Evolutionary conservation across 129 eudicot genomes (phyloP), one percentile per base, ranked within the genome.

Genomic region (Pulicaria dysenterica): DNA sequence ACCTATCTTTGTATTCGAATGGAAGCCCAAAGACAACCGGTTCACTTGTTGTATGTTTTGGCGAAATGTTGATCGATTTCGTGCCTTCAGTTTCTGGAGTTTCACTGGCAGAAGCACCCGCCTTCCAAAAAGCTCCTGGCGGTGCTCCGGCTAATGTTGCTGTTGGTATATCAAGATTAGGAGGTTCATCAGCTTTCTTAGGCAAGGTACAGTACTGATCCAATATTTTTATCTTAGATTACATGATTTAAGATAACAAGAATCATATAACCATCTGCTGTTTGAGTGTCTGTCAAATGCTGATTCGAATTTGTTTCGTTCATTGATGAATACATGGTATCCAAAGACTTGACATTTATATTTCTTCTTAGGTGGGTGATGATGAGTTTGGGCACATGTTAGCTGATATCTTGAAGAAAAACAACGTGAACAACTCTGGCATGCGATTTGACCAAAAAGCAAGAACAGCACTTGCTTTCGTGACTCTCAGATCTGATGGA

Each of bases 101-200:
- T 74, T 86, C 97, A 34, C 87, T 88, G 61, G 97, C 97, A 24
- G 96, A 88, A 78, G 96, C 97, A 72, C 92, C 95, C 49, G 83
- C 86, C 63, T 91, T 91, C 66, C 75, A 84, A 44, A 88, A 91
- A 79, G 97, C 97, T 72, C 85, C 97, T 8, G 97, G 97, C 40
- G 97, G 97, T 70, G 97, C 97, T 62, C 96, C 97, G 67, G 97
- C 97, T 76, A 91, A 91, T 67, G 97, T 91, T 78, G 97, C 97
- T 67, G 97, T 88, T 59, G 86, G 97, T 48, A 69, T 91, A 55
- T 69, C 97, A 65, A 78, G 86, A 65, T 58, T 91, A 40, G 97
- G 97, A 63, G 97, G 97, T 74, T 91, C 93, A 6, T 80, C 97
- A 0, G 95, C 97, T 76, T 91, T 91, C 83, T 80, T 91, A 36